Evolutionary conservation across 1,284 basidiomycete species (phyloP), one percentile per base, ranked within the genome.

Genomic region (Chondrostereum purpureum): DNA sequence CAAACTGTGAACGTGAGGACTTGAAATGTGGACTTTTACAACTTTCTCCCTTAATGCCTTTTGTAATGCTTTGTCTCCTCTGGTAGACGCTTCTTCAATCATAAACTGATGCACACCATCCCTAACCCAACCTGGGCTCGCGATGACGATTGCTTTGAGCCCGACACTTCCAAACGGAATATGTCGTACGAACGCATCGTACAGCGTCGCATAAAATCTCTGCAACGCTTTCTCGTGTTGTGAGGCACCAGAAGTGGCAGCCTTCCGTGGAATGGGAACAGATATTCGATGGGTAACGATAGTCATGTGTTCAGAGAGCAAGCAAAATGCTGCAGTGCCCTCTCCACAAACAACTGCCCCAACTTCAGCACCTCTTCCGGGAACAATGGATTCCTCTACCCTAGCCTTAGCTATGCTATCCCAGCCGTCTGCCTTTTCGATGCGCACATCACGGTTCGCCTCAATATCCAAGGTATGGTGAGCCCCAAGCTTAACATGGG

Each of bases 291-390:
- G 92, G 5, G 92, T 70, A 33, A 99, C 84, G 19, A 96, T 75
- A 0, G 96, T 99, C 86, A 98, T 97, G 66, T 98, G 92, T 55
- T 97, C 86, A 0, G 92, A 96, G 17, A 99, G 72, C 18, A 99
- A 69, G 63, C 95, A 99, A 57, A 99, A 89, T 1, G 89, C 87
- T 0, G 96, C 96, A 3, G 81, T 86, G 13, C 95, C 93, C 72
- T 99, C 96, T 27, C 96, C 95, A 49, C 92, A 92, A 1, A 99
- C 91, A 13, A 99, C 78, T 0, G 96, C 96, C 6, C 90, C 96
- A 1, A 99, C 89, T 62, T 99, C 95, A 2, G 96, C 96, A 0
- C 94, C 92, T 55, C 87, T 74, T 16, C 92, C 93, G n/a, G 91
- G 92, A 40, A 90, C 74, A 46, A 90, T 92, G 24, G 92, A 80